A percentile compares a stretch with the other conserved stretches of the same genome.
Conservation (phyloP, 2,329 filamentous ascomycete genomes). For the Diaporthe ilicicola region DNA sequence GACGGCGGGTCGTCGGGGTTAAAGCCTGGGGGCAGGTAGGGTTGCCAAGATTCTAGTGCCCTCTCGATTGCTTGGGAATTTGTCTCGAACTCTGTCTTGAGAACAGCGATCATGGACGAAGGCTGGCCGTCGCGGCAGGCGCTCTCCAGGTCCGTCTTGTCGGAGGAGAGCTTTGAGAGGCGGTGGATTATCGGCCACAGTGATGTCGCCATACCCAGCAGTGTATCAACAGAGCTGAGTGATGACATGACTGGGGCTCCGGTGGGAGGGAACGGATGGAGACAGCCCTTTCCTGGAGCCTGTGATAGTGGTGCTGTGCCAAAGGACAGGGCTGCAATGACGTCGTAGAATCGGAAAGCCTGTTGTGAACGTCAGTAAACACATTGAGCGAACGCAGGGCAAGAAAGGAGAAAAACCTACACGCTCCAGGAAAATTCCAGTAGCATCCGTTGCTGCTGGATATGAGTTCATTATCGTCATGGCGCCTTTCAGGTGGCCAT, state of each 20-base stretch:
- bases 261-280: constrained; percentile 57
- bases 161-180: constrained; percentile 61
- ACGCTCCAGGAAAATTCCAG: constrained; percentile 66
- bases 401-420: constrained; percentile 47
- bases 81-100: constrained; percentile 59
- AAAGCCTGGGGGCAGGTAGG: constrained; percentile 54
- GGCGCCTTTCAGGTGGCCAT: constrained; percentile 68
- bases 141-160: constrained; percentile 60
- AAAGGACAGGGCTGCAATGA: constrained; percentile 69
- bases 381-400: neutral
- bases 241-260: constrained; percentile 55
- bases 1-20: constrained; percentile 36
- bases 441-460: constrained; percentile 55
- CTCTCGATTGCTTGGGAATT: constrained; percentile 63
- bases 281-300: constrained; percentile 55
- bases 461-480: constrained; percentile 66
- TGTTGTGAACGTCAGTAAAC: constrained; percentile 39
- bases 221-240: constrained; percentile 62
- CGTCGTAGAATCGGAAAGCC: constrained; percentile 73
- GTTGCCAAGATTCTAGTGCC: constrained; percentile 64
- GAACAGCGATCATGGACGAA: constrained; percentile 53
- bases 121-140: constrained; percentile 48
- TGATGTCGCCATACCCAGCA: constrained; percentile 69
- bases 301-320: constrained; percentile 65
- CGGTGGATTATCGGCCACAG: constrained; percentile 71